Evolutionary conservation across 1,284 basidiomycete genomes (phyloP).

Genomic region (Leccinum pallidistipes): DNA sequence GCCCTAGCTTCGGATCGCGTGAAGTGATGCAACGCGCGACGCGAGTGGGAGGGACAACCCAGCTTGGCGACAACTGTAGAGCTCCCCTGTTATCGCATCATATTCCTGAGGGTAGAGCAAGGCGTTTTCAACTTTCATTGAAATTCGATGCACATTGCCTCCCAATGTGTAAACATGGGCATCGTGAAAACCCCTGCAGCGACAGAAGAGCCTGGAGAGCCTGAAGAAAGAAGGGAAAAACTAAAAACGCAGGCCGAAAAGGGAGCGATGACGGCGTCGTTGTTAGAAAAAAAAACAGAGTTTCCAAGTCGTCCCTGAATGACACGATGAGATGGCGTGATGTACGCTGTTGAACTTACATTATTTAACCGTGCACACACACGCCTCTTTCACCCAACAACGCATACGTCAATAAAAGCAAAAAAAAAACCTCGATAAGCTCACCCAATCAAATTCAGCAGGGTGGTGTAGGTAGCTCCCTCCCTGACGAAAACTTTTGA

Average conservation of each 20-base stretch:
- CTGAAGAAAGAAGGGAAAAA: background rate
- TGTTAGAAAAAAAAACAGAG: background rate
- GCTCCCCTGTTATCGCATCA: background rate
- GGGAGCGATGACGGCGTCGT: background rate
- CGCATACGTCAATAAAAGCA: background rate
- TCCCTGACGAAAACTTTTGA: background rate
- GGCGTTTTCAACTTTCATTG: background rate
- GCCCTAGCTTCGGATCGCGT: constrained; percentile 4
- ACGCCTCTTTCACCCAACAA: constrained; percentile 6
- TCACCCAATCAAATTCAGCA: constrained; percentile 1
- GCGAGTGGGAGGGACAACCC: background rate
- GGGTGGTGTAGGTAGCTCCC: too few species aligned
- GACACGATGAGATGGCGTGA: constrained; percentile 1
- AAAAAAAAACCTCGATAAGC: background rate
- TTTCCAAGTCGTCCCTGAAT: background rate
- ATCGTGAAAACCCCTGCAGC: background rate
- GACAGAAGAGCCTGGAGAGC: background rate
- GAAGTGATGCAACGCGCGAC: constrained; percentile 1
- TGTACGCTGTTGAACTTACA: background rate
- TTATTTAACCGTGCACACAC: constrained; percentile 9
- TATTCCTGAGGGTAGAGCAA: background rate
- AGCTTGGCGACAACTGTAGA: constrained; percentile 8
- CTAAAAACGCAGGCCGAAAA: background rate
- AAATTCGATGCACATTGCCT: background rate
- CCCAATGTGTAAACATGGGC: background rate